Percentiles rank a stretch among this genome's conserved stretches.
Conservation (phyloP, 768 basidiomycete species). For the Amanita exitialis region DNA sequence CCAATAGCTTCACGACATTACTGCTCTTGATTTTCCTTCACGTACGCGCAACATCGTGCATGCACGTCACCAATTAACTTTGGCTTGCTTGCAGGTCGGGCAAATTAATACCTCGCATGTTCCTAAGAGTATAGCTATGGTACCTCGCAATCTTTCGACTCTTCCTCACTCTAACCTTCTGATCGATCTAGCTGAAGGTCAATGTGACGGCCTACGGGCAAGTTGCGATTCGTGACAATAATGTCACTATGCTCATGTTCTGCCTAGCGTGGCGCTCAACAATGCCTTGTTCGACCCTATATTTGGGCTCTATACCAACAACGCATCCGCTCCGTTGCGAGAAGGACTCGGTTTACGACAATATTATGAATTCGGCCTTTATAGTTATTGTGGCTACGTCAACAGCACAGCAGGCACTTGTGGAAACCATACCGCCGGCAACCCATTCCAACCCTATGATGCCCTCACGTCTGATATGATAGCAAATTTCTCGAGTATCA, state of each 20-base stretch:
- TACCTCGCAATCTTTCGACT: slow-evolving; percentile 19
- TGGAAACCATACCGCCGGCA: slow-evolving; percentile 47
- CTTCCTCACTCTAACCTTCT: background rate
- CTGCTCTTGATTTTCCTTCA: slow-evolving; percentile 73
- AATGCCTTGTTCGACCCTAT: slow-evolving; percentile 47
- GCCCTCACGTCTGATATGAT: slow-evolving; percentile 60
- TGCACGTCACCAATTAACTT: slow-evolving; percentile 12
- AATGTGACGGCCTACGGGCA: slow-evolving; percentile 69
- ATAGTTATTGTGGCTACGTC: slow-evolving; percentile 69
- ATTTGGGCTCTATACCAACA: slow-evolving; percentile 52
- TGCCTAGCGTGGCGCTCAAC: slow-evolving; percentile 38
- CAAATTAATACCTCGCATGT: slow-evolving; percentile 74
- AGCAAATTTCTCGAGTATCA: slow-evolving; percentile 47
- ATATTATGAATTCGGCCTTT: slow-evolving; percentile 72
- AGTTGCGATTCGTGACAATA: slow-evolving; percentile 13
- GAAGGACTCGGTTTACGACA: slow-evolving; percentile 51
- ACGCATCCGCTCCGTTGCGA: slow-evolving; percentile 53
- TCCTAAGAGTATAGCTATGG: slow-evolving; percentile 67
- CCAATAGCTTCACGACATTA: slow-evolving; percentile 34
- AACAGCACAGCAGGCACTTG: slow-evolving; percentile 51
- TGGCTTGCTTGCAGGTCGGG: slow-evolving; percentile 45
- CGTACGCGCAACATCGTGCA: slow-evolving; percentile 32
- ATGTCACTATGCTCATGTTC: background rate
- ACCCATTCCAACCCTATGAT: slow-evolving; percentile 55
- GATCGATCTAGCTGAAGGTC: slow-evolving; percentile 42